Evolutionary conservation across 352 stramenopile genomes (phyloP), one percentile per base, ranked within the genome.

Genomic region (Phytophthora palmivora): DNA sequence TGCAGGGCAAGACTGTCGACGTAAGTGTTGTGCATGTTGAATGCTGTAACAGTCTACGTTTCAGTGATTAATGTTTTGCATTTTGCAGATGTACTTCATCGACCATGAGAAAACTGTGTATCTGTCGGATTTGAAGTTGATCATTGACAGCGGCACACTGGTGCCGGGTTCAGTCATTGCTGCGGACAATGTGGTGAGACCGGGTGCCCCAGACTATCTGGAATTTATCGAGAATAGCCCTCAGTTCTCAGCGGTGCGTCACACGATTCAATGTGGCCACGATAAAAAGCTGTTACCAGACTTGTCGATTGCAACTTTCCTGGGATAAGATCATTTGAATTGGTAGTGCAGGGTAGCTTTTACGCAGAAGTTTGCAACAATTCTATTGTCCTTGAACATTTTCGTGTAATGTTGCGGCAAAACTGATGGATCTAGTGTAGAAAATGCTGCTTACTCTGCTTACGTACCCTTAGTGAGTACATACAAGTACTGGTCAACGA

Each of bases 41-140:
- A n/a, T n/a, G n/a, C n/a, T n/a, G n/a, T n/a, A n/a, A n/a, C n/a
- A n/a, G n/a, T n/a, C n/a, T n/a, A n/a, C n/a, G n/a, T n/a, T n/a
- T n/a, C n/a, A n/a, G n/a, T n/a, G n/a, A n/a, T n/a, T 8, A 12
- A 1, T 39, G 33, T 32, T 28, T 39, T 41, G 28, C n/a, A 36
- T 39, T 34, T 16, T 43, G 28, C 28, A 63, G 24, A 7, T 58
- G 28, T 80, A 72, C 66, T 84, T 87, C 50, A 74, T 83, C 37
- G 74, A 83, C 59, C 77, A 87, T 53, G 72, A 82, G 30, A 87
- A 84, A 63, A 58, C 42, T 1, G 37, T 74, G 22, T 84, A 87
- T 39, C 45, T 84, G 45, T 48, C 65, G 8, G 74, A 84, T 41
- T 47, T 73, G 50, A 78, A 87, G 73, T 44, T 78, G 21, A 84